phyloP scores from a whole-genome alignment of 2,329 filamentous ascomycete species.

The Cercospora canescens region DNA sequence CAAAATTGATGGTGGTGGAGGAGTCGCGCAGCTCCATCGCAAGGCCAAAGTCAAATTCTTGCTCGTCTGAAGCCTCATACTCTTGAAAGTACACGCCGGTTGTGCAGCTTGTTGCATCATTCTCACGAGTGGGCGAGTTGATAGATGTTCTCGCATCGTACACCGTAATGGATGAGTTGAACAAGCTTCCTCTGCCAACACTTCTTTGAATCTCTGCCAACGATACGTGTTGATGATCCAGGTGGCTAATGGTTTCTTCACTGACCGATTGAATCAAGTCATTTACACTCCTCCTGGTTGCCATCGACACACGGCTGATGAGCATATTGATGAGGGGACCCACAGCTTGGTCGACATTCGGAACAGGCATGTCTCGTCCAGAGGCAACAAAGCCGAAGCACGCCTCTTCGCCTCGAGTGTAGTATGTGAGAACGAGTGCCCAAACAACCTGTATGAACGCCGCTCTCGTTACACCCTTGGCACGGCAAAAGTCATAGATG shows the following conservation, averaged over 20 bases:
- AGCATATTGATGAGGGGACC: slow-evolving; percentile 37
- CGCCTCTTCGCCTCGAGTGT: slow-evolving; percentile 35
- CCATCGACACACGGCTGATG: background rate
- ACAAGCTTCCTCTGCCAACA: background rate
- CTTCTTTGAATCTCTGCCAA: background rate
- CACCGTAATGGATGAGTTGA: slow-evolving; percentile 1
- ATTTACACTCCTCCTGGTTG: background rate
- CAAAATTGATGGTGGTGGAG: background rate
- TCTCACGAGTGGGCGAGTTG: background rate
- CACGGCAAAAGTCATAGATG: slow-evolving; percentile 17
- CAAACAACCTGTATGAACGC: slow-evolving; percentile 38
- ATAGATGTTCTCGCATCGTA: background rate
- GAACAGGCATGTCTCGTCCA: slow-evolving; percentile 38
- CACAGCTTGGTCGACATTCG: slow-evolving; percentile 18
- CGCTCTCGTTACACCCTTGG: background rate
- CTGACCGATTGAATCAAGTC: background rate
- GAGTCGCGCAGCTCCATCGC: background rate
- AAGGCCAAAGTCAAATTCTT: background rate
- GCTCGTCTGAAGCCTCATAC: background rate
- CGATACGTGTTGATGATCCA: background rate
- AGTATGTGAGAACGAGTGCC: slow-evolving; percentile 33
- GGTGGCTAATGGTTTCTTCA: background rate
- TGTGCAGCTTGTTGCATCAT: background rate
- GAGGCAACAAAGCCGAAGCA: slow-evolving; percentile 39
- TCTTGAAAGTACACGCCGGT: background rate